Conservation (phyloP, 257 asterid genomes). For the Solanum appendiculatum region DNA sequence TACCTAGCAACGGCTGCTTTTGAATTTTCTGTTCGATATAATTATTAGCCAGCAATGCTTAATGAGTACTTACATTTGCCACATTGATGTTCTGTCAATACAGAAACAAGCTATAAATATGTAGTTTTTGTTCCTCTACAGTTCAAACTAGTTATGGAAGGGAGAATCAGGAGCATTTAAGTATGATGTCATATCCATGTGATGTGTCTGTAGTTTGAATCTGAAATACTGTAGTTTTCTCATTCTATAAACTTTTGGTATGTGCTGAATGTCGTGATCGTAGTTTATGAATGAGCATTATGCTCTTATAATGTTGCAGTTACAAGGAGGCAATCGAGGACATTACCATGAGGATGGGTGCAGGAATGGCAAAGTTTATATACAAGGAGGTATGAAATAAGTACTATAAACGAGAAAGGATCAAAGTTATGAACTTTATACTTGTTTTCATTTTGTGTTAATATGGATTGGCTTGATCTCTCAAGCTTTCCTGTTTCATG, state of each 20-base stretch:
- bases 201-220: not conserved
- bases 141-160: not conserved
- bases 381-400: constrained; percentile 71
- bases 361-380: constrained; percentile 97
- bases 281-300: not conserved
- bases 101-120: not conserved
- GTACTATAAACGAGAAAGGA: not conserved
- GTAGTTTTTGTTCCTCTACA: not conserved
- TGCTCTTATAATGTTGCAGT: constrained; percentile 31
- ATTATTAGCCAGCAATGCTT: not conserved
- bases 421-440: not conserved
- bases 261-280: not conserved
- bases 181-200: not conserved
- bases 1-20: not conserved
- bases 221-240: not conserved
- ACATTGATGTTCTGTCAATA: not conserved
- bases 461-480: not conserved
- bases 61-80: not conserved
- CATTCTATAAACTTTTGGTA: not conserved
- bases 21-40: not conserved
- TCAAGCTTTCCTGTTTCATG: not conserved
- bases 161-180: not conserved
- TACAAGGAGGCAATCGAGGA: constrained; percentile 93
- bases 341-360: constrained; percentile 95
- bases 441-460: not conserved